phyloP scores from a whole-genome alignment of 495 filamentous ascomycete species.

The Daldinia concentrica region DNA sequence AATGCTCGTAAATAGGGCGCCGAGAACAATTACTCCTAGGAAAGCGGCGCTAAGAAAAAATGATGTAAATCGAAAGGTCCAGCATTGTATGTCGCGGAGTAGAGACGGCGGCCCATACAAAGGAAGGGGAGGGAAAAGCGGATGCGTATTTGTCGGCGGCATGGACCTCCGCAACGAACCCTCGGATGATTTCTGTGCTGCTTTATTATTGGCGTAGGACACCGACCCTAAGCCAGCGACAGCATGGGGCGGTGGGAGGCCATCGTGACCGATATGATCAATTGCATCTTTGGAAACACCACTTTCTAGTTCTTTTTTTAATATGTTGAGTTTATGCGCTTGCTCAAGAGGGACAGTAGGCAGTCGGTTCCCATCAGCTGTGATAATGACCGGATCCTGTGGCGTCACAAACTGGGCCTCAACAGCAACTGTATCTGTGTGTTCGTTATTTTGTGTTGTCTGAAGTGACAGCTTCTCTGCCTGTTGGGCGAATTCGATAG shows the following conservation, averaged over 20 bases:
- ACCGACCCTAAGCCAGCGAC: slow-evolving; percentile 7
- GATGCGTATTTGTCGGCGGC: slow-evolving; percentile 75
- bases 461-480: slow-evolving; percentile 67
- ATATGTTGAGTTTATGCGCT: slow-evolving; percentile 70
- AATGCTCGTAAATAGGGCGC: slow-evolving; percentile 71
- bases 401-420: slow-evolving; percentile 74
- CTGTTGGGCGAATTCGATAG: slow-evolving; percentile 60
- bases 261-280: slow-evolving; percentile 17
- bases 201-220: slow-evolving; percentile 17
- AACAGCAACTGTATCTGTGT: slow-evolving; percentile 60
- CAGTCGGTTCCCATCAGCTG: slow-evolving; percentile 69
- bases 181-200: slow-evolving; percentile 40
- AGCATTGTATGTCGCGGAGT: slow-evolving; percentile 69
- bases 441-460: slow-evolving; percentile 31
- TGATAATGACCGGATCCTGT: slow-evolving; percentile 74
- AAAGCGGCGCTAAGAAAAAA: slow-evolving; percentile 81
- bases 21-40: slow-evolving; percentile 76
- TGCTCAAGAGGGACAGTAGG: slow-evolving; percentile 72
- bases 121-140: slow-evolving; percentile 88
- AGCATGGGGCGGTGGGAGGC: slow-evolving; percentile 11
- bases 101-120: slow-evolving; percentile 79
- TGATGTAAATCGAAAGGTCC: slow-evolving; percentile 68
- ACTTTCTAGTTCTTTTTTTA: slow-evolving; percentile 62
- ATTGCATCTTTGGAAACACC: slow-evolving; percentile 26
- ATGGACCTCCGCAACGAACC: slow-evolving; percentile 54